Percentiles rank a stretch among this genome's conserved stretches.
Evolutionary conservation across 495 filamentous ascomycete species (phyloP).

Genomic region (Cenococcum geophilum): DNA sequence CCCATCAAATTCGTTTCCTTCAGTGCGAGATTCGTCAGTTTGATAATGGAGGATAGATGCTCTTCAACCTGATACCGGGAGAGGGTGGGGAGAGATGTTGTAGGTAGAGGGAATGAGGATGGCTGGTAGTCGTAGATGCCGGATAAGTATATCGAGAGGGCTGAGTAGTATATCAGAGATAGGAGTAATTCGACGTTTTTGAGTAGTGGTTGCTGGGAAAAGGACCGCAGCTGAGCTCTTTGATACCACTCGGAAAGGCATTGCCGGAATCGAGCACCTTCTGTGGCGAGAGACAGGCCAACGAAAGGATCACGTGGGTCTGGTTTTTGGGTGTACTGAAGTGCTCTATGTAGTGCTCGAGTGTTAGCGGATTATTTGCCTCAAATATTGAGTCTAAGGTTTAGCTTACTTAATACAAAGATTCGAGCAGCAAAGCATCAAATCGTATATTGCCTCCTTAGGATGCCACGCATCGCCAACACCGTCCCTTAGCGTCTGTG

Average conservation of each 20-base stretch:
- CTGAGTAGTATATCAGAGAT: neutral
- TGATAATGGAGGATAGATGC: neutral
- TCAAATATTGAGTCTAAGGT: neutral
- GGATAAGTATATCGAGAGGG: slow-evolving; percentile 4
- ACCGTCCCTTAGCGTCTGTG: neutral
- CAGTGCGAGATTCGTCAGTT: neutral
- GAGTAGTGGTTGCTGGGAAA: neutral
- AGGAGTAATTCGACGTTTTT: neutral
- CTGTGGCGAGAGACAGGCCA: neutral
- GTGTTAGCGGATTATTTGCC: neutral
- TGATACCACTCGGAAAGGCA: neutral
- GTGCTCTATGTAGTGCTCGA: neutral
- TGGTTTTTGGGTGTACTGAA: neutral
- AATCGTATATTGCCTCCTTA: slow-evolving; percentile 7
- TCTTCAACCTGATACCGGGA: neutral
- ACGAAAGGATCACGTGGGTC: neutral
- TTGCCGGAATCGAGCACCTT: neutral
- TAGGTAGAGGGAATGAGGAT: neutral
- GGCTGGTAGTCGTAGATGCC: slow-evolving; percentile 5
- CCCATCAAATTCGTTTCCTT: neutral
- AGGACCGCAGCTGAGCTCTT: neutral
- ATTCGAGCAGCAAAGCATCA: neutral
- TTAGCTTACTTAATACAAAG: neutral
- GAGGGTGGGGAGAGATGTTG: neutral
- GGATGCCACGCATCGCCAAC: neutral